Base-by-base conservation (phyloP, 345 rosid species). In the Salix exigua region DNA sequence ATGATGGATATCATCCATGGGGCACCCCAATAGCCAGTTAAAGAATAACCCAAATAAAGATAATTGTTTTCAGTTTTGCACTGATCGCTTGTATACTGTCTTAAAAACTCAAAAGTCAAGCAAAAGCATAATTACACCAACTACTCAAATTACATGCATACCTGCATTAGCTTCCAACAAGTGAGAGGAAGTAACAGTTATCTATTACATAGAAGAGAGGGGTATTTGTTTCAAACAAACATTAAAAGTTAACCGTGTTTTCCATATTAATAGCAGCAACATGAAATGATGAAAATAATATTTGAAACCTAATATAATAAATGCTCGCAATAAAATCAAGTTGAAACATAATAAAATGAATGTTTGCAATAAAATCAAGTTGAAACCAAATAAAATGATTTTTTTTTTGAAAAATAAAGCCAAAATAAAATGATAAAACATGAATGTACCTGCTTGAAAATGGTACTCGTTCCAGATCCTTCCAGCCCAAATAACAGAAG, bases 401-500 rank as follows among this genome's bases (percentile, higher is more conserved):
- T n/a, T n/a, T n/a, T 10, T 40, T 40, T 13, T 40, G 44, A 40
- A 9, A 40, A 40, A 40, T 2, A 40, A 40, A 76, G 62, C 30
- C 14, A 48, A 46, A 31, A 40, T 64, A 73, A 4, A 37, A 64
- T 14, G 1, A 44, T 53, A 51, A 12, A 26, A 60, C 21, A 63
- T 38, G 35, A 23, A 21, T 23, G 70, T 70, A 87, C 92, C 90
- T 89, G 92, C 86, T 89, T 89, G 78, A 87, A 89, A 53, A 89
- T 82, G 42, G 91, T 89, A 77, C 91, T 86, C 37, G 91, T 89
- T 79, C 91, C 89, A 66, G 91, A 83, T 69, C 90, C 92, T 78
- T 88, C 86, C 50, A 83, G 68, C 37, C 92, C 92, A 72, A 89
- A 76, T 31, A 89, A 71, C 17, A 89, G 85, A 72, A 89, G 86